Evolutionary conservation across 352 stramenopile species (phyloP).

Genomic region (Pythium brachiatum): DNA sequence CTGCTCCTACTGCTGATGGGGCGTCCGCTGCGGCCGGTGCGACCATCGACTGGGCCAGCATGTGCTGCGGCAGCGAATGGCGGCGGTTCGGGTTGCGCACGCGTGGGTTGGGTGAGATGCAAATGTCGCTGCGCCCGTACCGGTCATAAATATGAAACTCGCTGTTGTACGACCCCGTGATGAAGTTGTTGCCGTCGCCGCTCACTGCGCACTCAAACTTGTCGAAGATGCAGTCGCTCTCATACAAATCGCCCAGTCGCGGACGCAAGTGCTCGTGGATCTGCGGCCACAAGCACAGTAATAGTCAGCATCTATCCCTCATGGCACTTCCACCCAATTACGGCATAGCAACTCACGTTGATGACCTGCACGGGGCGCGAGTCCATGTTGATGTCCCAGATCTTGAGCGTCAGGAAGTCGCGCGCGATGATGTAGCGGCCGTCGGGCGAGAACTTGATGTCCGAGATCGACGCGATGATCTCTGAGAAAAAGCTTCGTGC

Average conservation of each 20-base stretch:
- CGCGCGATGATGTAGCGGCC: constrained; percentile 93
- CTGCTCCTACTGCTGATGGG: not conserved
- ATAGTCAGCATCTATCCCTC: not conserved
- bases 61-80: constrained; percentile 69
- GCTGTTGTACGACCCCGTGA: constrained; percentile 95
- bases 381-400: constrained; percentile 97
- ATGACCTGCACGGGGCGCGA: constrained; percentile 91
- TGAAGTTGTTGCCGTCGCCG: constrained; percentile 90
- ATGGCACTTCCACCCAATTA: not conserved
- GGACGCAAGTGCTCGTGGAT: constrained; percentile 92
- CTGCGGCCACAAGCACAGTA: constrained; percentile 24
- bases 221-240: constrained; percentile 97
- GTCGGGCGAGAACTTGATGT: constrained; percentile 93
- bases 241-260: constrained; percentile 90
- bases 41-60: constrained; percentile 62
- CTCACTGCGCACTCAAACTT: constrained; percentile 95
- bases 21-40: constrained; percentile 20
- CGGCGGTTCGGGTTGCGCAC: constrained; percentile 43
- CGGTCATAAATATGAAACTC: constrained; percentile 91
- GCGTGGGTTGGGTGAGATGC: constrained; percentile 55
- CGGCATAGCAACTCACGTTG: constrained; percentile 51
- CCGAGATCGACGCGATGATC: constrained; percentile 95
- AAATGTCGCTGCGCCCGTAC: constrained; percentile 75
- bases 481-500: constrained; percentile 93
- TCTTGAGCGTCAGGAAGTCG: constrained; percentile 95